Evolutionary conservation across 306 rosid genomes (phyloP), one percentile per base, ranked within the genome.

Genomic region (Prunus mume): DNA sequence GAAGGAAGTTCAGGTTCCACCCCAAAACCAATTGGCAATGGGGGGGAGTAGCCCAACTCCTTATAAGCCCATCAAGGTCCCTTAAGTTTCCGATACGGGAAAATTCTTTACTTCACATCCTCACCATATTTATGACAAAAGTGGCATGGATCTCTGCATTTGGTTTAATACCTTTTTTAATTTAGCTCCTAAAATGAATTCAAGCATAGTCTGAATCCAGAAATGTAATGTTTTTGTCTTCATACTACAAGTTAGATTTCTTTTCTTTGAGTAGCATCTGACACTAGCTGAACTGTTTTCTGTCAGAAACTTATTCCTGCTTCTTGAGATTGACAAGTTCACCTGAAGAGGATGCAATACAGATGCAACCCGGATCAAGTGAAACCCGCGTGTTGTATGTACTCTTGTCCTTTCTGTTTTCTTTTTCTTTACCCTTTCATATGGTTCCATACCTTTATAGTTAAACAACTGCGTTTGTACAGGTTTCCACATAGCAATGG

Each of bases 251-350:
- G 61, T 6, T 38, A 38, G 9, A 56, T 47, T 45, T 73, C 10
- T 46, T 61, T 50, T 7, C 0, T 34, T 32, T 38, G 11, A 17
- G 64, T 20, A 49, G 63, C 58, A 38, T 67, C 69, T 60, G 27
- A 60, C 41, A 38, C 5, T 25, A 9, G 61, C 7, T 51, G 41
- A 54, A 61, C 51, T 62, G 8, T 10, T 58, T 56, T 77, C 67
- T 75, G n/a, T 43, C 83, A 81, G 86, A 78, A 72, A 75, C 71
- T 62, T 81, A 75, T 64, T 57, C 81, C 61, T 85, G 83, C 74
- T 65, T 52, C 65, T 55, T 81, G 38, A 81, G 78, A 73, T 51
- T 85, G 81, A 85, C 69, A 58, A 81, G 83, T 72, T 85, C 83
- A 64, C 54, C 79, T 55, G 77, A 85, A 15, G 81, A 75, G 56